Base-by-base conservation (phyloP, 2,329 filamentous ascomycete species). In the Beauveria asiatica region DNA sequence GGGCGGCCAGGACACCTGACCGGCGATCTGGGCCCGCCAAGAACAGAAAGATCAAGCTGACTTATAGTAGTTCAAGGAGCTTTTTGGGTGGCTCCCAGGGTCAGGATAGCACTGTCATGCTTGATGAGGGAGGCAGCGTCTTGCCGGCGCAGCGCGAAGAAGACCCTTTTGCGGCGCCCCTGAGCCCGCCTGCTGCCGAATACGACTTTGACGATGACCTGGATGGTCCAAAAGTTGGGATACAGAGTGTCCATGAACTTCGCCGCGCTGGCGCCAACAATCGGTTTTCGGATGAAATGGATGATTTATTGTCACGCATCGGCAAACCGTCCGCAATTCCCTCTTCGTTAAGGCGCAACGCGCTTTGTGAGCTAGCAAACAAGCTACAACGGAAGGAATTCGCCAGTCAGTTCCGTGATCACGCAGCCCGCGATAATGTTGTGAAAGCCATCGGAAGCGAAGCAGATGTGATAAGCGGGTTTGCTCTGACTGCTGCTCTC, bases 381-480 rank as follows among this genome's bases (percentile, higher is more conserved):
- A 85, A 83, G 66, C 75, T 87, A 46, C 79, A 81, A 53, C 76
- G 86, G 54, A 85, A 85, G 66, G 77, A 77, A 1, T 92, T 89
- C 66, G 76, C 83, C 30, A 78, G 79, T 19, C 86, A 89, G 63
- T 92, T 96, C 66, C 80, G 88, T 21, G 86, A 92, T 63, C 86
- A 90, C 65, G 84, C 85, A 7, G 83, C 88, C 60, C 88, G 90
- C 63, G 81, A 85, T 58, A 82, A 82, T 33, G 77, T 97, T 17
- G 82, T 91, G 57, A 78, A 82, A 49, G 81, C 83, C 46, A 76
- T 89, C 10, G 79, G 78, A 1, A 76, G 78, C 53, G 83, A 87
- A 67, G 73, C 78, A 1, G 88, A 92, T 68, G 64, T 80, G 23
- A 74, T 88, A 41, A 80, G 80, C 56, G 85, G 84, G 7, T 88